A percentile compares a stretch with the other conserved stretches of the same genome.
These are phyloP conservation scores for Xylaria venustula DNA, from an alignment of 495 filamentous ascomycete species.

Conservation along the genomic window DNA sequence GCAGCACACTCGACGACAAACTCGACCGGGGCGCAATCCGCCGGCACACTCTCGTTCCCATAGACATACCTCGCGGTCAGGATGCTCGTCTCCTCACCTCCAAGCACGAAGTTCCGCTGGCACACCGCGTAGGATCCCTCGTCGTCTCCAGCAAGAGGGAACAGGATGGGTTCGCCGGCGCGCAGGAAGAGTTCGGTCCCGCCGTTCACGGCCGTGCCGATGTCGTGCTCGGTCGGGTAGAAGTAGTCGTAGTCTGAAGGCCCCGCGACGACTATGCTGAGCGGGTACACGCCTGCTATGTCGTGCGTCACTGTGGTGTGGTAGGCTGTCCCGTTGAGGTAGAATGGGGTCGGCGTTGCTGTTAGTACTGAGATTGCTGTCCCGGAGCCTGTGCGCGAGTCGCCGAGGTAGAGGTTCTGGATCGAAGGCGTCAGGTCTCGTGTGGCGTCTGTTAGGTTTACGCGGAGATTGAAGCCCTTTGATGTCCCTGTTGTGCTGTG, in stretches of 20 bases:
- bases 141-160: neutral
- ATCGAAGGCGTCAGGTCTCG: neutral
- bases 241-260: neutral
- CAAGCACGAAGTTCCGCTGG: neutral
- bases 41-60: neutral
- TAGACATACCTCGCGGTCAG: neutral
- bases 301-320: neutral
- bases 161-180: neutral
- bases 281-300: neutral
- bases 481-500: neutral
- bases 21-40: neutral
- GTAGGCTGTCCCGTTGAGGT: slow-evolving; percentile 1
- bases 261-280: neutral
- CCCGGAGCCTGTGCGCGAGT: neutral
- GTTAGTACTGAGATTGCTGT: neutral
- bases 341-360: neutral
- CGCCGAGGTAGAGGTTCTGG: neutral
- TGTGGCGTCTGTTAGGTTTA: neutral
- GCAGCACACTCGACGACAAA: slow-evolving; percentile 1
- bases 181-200: neutral
- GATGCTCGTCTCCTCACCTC: neutral
- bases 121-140: neutral
- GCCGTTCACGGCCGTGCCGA: neutral
- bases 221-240: neutral
- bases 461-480: neutral